A percentile compares a stretch with the other conserved stretches of the same genome.
These are phyloP conservation scores for Cutaneotrichosporon cavernicola DNA, from an alignment of 1,284 basidiomycete genomes.

Conservation along the genomic window DNA sequence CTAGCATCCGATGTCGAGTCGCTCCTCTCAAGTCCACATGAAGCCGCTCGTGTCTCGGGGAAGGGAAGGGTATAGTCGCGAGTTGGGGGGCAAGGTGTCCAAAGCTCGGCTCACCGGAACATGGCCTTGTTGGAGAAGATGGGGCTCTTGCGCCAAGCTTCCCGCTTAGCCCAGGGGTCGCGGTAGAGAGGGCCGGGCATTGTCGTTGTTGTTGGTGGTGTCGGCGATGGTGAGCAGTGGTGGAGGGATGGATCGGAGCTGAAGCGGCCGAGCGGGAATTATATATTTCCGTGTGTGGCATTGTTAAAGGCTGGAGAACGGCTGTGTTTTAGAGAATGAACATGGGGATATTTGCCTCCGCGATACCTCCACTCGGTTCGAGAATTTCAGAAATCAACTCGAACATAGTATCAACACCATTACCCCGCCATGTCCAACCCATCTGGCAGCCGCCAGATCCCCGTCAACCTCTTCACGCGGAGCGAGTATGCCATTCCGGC, in stretches of 20 bases:
- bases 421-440: constrained; percentile 28
- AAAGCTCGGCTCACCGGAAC: constrained; percentile 57
- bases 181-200: constrained; percentile 66
- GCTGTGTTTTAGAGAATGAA: not conserved
- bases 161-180: constrained; percentile 90
- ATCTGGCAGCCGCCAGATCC: constrained; percentile 47
- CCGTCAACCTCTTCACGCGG: constrained; percentile 78
- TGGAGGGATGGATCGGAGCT: not conserved
- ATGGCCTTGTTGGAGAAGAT: constrained; percentile 80
- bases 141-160: constrained; percentile 87
- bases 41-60: no score
- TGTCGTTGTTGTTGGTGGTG: constrained; percentile 14
- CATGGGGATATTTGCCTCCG: not conserved
- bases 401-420: not conserved
- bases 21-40: no score
- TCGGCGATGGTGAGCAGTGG: not conserved
- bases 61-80: no score
- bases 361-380: not conserved
- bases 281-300: constrained; percentile 8
- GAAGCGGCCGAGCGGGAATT: not conserved
- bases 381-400: constrained; percentile 1
- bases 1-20: not conserved
- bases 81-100: not conserved
- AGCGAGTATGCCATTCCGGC: constrained; percentile 72
- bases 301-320: not conserved